These are phyloP conservation scores for Neospora caninum DNA, from an alignment of 169 alveolate species.

Conservation along the genomic window DNA sequence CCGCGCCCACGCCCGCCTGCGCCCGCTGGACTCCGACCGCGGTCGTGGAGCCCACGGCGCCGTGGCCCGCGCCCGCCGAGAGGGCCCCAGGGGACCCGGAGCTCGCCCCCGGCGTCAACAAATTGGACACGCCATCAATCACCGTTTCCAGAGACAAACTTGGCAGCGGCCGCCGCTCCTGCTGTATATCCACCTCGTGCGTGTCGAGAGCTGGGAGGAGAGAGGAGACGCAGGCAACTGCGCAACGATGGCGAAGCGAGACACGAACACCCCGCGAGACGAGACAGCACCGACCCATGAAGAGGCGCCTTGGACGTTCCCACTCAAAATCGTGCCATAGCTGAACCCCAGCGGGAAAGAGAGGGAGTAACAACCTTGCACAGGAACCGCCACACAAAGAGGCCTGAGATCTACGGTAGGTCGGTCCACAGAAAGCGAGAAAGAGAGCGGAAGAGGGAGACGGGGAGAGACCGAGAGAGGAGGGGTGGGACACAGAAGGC, in stretches of 20 bases:
- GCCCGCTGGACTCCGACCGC: not conserved
- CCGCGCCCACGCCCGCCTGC: too few relatives aligned
- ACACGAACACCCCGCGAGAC: not conserved
- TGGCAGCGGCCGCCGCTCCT: constrained; percentile 35
- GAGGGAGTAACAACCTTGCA: too few relatives aligned
- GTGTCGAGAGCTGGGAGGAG: constrained; percentile 1
- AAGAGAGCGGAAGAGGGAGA: too few relatives aligned
- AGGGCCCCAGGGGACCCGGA: too few relatives aligned
- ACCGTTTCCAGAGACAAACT: not conserved
- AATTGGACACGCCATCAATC: constrained; percentile 28
- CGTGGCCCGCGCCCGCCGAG: not conserved
- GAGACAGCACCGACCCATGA: too few relatives aligned
- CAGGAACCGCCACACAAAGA: too few relatives aligned
- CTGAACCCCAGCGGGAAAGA: too few relatives aligned
- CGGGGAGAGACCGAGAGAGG: not conserved
- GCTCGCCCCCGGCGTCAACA: not conserved
- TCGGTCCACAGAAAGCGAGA: too few relatives aligned
- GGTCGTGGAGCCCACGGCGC: not conserved
- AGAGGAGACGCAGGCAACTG: not conserved
- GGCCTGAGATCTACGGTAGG: too few relatives aligned
- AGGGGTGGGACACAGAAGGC: too few relatives aligned
- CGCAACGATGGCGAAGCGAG: not conserved
- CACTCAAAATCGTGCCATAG: too few relatives aligned
- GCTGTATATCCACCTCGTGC: constrained; percentile 8
- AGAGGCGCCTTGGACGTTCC: too few relatives aligned